Percentiles rank a stretch among this genome's conserved stretches.
These are phyloP conservation scores for Centaurea solstitialis DNA, from an alignment of 129 eudicot genomes.

Conservation along the genomic window DNA sequence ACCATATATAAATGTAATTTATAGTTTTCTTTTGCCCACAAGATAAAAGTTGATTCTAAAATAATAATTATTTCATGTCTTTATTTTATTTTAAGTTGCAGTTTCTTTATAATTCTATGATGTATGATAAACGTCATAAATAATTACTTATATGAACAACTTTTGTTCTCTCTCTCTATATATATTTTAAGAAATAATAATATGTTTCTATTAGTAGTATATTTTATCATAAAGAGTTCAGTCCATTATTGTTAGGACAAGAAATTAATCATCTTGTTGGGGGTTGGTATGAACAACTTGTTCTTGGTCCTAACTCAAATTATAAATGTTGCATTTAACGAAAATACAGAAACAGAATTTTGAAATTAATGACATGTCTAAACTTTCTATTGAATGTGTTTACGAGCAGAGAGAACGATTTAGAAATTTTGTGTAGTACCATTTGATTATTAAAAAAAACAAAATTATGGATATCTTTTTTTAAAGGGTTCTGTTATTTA, in stretches of 20 bases:
- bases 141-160: too few relatives aligned
- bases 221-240: neutral
- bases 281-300: constrained; percentile 2
- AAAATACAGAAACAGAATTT: neutral
- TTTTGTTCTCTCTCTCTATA: too few relatives aligned
- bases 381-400: too few relatives aligned
- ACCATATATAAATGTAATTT: neutral
- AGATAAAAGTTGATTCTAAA: neutral
- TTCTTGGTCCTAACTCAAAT: neutral
- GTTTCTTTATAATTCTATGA: too few relatives aligned
- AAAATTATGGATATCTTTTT: too few relatives aligned
- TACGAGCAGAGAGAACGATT: too few relatives aligned
- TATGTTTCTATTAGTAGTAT: neutral
- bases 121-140: neutral
- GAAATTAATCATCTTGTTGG: constrained; percentile 17
- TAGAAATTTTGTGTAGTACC: too few relatives aligned
- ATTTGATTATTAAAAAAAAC: too few relatives aligned
- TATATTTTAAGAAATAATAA: neutral
- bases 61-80: too few relatives aligned
- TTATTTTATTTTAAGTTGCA: neutral
- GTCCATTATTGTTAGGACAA: neutral
- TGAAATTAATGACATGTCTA: too few relatives aligned
- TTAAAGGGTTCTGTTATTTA: too few relatives aligned
- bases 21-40: neutral
- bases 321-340: constrained; percentile 3